Conservation (phyloP, 306 rosid species). For the Cicer bijugum region DNA sequence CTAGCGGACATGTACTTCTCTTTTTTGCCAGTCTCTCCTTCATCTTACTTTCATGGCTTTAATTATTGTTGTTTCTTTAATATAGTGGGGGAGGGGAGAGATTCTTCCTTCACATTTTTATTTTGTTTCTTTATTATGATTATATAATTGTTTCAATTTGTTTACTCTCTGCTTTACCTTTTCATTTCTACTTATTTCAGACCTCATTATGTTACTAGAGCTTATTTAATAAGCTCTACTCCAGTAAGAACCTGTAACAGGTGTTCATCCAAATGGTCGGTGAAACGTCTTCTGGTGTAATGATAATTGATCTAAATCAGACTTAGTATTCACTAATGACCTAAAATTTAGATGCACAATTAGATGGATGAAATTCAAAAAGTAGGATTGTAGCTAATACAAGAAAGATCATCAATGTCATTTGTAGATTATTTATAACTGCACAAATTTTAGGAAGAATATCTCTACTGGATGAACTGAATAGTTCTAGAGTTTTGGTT, state of each 20-base stretch:
- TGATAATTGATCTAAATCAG: constrained; percentile 28
- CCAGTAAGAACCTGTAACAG: neutral
- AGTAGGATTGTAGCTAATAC: neutral
- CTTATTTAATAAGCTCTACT: constrained; percentile 13
- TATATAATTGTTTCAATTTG: constrained; percentile 41
- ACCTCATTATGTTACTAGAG: constrained; percentile 1
- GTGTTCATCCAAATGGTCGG: constrained; percentile 1
- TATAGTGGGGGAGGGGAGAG: neutral
- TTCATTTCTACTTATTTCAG: constrained; percentile 19
- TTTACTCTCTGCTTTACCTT: neutral
- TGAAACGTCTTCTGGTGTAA: constrained; percentile 11
- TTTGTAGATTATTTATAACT: constrained; percentile 29
- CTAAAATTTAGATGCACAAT: constrained; percentile 18
- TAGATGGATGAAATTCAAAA: constrained; percentile 27
- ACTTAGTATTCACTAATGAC: neutral
- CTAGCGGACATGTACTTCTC: constrained; percentile 77
- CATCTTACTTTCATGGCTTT: constrained; percentile 29
- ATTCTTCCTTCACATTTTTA: neutral
- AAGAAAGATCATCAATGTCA: constrained; percentile 12
- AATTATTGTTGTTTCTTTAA: constrained; percentile 4
- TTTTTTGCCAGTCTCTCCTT: constrained; percentile 37
- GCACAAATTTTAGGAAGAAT: constrained; percentile 4
- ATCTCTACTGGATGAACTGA: constrained; percentile 8
- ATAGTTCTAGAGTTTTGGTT: neutral
- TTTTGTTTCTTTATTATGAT: constrained; percentile 23